Conservation (phyloP, 768 basidiomycete genomes). For the Pisolithus orientalis region DNA sequence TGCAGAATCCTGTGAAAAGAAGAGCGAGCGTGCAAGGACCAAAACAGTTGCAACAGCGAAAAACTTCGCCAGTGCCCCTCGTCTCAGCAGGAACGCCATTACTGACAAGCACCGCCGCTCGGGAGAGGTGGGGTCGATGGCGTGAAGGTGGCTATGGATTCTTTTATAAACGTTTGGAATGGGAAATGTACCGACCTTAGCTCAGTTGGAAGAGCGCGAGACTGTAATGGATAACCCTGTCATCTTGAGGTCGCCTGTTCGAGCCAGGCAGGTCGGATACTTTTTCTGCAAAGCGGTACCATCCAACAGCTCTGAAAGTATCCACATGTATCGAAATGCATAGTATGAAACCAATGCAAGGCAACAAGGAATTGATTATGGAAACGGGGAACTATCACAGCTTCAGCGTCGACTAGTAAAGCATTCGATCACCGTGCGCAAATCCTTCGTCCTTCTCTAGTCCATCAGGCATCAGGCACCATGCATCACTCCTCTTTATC, state of each 20-base stretch:
- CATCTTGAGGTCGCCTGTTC: slow-evolving; percentile 58
- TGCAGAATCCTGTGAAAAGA: slow-evolving; percentile 11
- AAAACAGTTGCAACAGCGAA: slow-evolving; percentile 14
- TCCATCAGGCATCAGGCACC: neutral
- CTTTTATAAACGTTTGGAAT: neutral
- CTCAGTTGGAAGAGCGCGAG: slow-evolving; percentile 49
- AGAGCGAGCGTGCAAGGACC: slow-evolving; percentile 14
- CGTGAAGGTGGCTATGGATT: too few species aligned
- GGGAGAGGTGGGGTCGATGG: neutral
- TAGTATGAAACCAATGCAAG: too few species aligned
- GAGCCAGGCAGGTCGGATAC: slow-evolving; percentile 52
- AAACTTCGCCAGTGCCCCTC: slow-evolving; percentile 20
- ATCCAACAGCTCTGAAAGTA: too few species aligned
- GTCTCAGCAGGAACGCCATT: slow-evolving; percentile 27
- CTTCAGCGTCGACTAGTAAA: too few species aligned
- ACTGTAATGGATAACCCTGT: slow-evolving; percentile 34
- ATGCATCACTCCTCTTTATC: slow-evolving; percentile 9
- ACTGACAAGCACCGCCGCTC: neutral
- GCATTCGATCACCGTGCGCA: neutral
- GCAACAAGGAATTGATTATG: too few species aligned
- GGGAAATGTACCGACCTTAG: slow-evolving; percentile 32
- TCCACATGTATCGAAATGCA: too few species aligned
- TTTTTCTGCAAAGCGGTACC: slow-evolving; percentile 4
- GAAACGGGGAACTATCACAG: too few species aligned
- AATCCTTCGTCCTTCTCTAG: neutral